A percentile compares a stretch with the other conserved stretches of the same genome.
These are phyloP conservation scores for Pythium myriotylum DNA, from an alignment of 352 stramenopile species.

Conservation along the genomic window DNA sequence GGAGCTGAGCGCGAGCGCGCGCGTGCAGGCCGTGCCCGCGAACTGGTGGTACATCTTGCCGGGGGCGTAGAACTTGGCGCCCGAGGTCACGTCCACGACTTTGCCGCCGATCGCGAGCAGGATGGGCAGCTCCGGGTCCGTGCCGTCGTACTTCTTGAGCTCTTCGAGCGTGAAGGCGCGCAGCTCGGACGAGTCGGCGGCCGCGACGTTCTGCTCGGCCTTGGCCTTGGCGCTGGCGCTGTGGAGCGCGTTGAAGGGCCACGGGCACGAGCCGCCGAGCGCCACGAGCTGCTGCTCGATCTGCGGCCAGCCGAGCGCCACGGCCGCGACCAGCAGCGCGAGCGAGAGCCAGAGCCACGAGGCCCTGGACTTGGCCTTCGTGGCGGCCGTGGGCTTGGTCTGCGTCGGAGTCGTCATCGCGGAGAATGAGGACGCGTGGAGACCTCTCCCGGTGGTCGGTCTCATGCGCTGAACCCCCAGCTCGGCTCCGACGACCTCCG, in stretches of 20 bases:
- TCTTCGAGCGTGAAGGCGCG: slow-evolving; percentile 64
- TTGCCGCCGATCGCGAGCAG: slow-evolving; percentile 73
- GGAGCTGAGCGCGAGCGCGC: slow-evolving; percentile 66
- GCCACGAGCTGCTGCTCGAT: slow-evolving; percentile 68
- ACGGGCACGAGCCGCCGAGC: slow-evolving; percentile 63
- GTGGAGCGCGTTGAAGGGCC: slow-evolving; percentile 60
- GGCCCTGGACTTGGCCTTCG: slow-evolving; percentile 25
- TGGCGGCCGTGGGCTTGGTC: background rate
- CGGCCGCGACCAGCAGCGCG: slow-evolving; percentile 52
- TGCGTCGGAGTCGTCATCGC: background rate
- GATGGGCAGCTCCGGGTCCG: slow-evolving; percentile 64
- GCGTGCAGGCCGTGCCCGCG: slow-evolving; percentile 76
- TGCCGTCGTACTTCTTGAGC: slow-evolving; percentile 71
- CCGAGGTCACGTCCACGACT: slow-evolving; percentile 74
- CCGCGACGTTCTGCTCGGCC: slow-evolving; percentile 18
- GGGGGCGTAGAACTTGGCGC: slow-evolving; percentile 75
- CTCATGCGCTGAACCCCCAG: background rate
- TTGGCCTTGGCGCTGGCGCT: slow-evolving; percentile 20
- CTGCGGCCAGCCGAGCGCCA: slow-evolving; percentile 69
- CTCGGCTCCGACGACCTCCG: too few species aligned
- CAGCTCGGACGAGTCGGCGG: slow-evolving; percentile 34
- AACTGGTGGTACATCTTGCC: slow-evolving; percentile 79
- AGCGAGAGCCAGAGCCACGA: slow-evolving; percentile 47
- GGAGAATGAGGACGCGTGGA: slow-evolving; percentile 7
- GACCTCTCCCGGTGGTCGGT: background rate